Conservation (phyloP, 371 early-diverging fungal species). For the Agmasoma carcini region DNA sequence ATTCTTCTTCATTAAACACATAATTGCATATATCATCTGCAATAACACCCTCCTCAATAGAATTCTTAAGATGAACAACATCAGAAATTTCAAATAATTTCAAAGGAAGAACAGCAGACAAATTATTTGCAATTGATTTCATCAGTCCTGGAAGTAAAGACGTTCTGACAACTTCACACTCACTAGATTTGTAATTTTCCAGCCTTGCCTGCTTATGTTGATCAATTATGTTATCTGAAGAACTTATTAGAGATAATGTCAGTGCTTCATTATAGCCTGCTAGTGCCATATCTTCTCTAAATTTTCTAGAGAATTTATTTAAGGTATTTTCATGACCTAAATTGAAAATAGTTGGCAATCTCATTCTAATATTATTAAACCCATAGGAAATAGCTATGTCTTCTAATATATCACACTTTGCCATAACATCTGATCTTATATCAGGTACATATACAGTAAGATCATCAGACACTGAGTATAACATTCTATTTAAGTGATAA, state of each 20-base stretch:
- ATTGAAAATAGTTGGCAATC: slow-evolving; percentile 62
- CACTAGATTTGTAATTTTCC: slow-evolving; percentile 67
- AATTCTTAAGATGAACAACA: slow-evolving; percentile 64
- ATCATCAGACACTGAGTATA: slow-evolving; percentile 55
- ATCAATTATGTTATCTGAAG: slow-evolving; percentile 35
- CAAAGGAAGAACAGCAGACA: slow-evolving; percentile 72
- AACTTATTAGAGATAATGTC: slow-evolving; percentile 68
- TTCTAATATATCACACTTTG: slow-evolving; percentile 91
- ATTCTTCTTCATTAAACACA: slow-evolving; percentile 35
- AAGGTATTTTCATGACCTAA: slow-evolving; percentile 71
- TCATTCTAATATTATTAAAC: slow-evolving; percentile 75
- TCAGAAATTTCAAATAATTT: slow-evolving; percentile 91
- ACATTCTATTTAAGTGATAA: slow-evolving; percentile 45
- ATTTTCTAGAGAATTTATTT: slow-evolving; percentile 75
- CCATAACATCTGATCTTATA: slow-evolving; percentile 84
- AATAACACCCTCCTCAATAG: background rate
- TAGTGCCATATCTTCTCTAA: slow-evolving; percentile 73
- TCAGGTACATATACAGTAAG: slow-evolving; percentile 69
- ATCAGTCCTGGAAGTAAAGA: slow-evolving; percentile 79
- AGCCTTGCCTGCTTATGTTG: background rate
- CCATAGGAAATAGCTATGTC: slow-evolving; percentile 97
- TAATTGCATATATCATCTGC: background rate
- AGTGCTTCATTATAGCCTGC: slow-evolving; percentile 85
- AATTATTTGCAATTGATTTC: slow-evolving; percentile 80
- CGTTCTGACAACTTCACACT: slow-evolving; percentile 77